phyloP scores from a whole-genome alignment of 2,329 filamentous ascomycete genomes.

The Rhinocladiella mackenziei region DNA sequence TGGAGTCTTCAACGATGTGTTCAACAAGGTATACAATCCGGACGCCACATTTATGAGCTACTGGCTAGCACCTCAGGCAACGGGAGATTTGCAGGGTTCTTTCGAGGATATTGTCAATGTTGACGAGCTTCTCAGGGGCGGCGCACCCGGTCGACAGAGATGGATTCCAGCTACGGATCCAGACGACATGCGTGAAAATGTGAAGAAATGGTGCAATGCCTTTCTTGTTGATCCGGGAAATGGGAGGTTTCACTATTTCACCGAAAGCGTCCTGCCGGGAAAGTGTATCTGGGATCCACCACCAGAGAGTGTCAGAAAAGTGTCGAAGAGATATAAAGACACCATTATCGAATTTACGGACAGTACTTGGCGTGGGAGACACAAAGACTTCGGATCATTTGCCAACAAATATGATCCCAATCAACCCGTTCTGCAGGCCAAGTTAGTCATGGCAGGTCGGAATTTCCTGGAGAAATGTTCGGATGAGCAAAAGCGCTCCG shows the following conservation, averaged over 20 bases:
- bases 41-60: conserved; percentile 67
- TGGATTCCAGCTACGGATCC: conserved; percentile 38
- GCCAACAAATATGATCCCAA: conserved; percentile 52
- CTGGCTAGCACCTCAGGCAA: conserved; percentile 64
- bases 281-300: conserved; percentile 63
- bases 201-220: conserved; percentile 43
- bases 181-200: conserved; percentile 33
- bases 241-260: conserved; percentile 58
- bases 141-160: conserved; percentile 36
- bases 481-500: conserved; percentile 47
- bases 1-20: conserved; percentile 71
- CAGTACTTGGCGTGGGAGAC: conserved; percentile 50
- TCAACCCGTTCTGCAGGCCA: conserved; percentile 78
- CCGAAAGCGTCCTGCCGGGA: conserved; percentile 43
- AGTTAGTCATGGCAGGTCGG: conserved; percentile 70
- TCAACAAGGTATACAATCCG: conserved; percentile 77
- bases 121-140: conserved; percentile 34
- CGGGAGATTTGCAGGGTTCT: not conserved
- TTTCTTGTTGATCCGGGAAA: conserved; percentile 57
- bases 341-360: conserved; percentile 81
- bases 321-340: conserved; percentile 44
- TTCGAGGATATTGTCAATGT: conserved; percentile 21
- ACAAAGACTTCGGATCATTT: conserved; percentile 10
- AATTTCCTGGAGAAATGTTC: conserved; percentile 72
- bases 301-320: conserved; percentile 45